Base-by-base conservation (phyloP, 352 stramenopile genomes). In the Globisporangium cystogenes region DNA sequence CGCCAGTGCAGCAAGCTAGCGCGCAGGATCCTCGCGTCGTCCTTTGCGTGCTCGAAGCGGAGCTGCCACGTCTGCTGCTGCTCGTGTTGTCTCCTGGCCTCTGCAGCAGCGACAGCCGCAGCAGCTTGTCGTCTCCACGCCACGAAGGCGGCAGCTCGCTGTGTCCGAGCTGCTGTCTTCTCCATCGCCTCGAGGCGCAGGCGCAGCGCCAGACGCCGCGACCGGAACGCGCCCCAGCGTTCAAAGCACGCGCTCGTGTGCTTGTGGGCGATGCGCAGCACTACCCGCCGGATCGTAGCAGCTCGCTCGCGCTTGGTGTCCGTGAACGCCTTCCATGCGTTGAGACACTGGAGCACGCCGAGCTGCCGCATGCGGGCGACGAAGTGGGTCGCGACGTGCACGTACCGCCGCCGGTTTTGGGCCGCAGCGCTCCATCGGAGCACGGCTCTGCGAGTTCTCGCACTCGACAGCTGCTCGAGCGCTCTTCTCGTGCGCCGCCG, bases 291-390 rank as follows among this genome's bases (percentile, higher is more conserved):
- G 7, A 74, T 46, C 45, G 62, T 65, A n/a, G n/a, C 41, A 7
- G 66, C 59, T 10, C 54, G 60, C 15, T 58, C 29, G 20, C 65
- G 70, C n/a, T 45, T 29, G 4, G 45, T 16, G 0, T 36, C 37
- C 0, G 48, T 27, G 21, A 48, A 53, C 27, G 65, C 48, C 51
- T 70, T 79, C 78, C 78, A 89, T 20, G 69, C 76, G 44, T 72
- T 67, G n/a, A 87, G 74, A 23, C 74, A 86, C 10, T 59, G 69
- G 0, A 72, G 43, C 27, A 69, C 72, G 3, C 31, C 31, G 20
- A 82, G 35, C 16, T 76, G 64, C 14, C 56, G 62, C 67, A 85
- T 72, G 7, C 46, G 47, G 10, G 35, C 26, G 14, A 65, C 10
- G 23, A 57, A 40, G 23, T 61, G 46, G 11, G 16, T 26, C 12